Base-by-base conservation (phyloP, 2,329 filamentous ascomycete genomes). In the Ophiostoma quercus region DNA sequence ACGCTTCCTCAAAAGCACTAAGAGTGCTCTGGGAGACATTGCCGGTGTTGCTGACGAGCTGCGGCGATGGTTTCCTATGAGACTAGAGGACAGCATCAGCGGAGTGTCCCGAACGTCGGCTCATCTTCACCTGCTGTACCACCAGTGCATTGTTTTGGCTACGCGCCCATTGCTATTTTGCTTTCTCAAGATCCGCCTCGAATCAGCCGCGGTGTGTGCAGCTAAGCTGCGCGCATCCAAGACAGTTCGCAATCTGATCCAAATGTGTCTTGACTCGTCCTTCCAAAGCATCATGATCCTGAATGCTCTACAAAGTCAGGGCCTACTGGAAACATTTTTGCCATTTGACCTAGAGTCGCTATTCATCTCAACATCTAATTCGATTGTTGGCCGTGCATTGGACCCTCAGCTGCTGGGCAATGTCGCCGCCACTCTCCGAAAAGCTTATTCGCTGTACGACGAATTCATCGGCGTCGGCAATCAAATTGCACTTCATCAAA, bases 91-190 rank as follows among this genome's bases (percentile, higher is more conserved):
- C 39, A 37, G 57, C 16, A 19, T 25, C 43, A 43, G 14, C n/a
- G 66, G 66, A 1, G 66, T 67, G 34, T 67, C 66, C 22, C 37
- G 66, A 14, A 67, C 39, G 22, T 54, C 41, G 37, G 66, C 41
- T 14, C 66, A 54, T 37, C 39, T 67, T n/a, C 66, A 67, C n/a
- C 19, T 67, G 41, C 41, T 51, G 9, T 67, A 67, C 32, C 66
- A 67, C 66, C 66, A 67, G 43, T 67, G 66, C n/a, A 67, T 67
- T 2, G 25, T 67, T 7, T 43, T 67, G 22, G 66, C 66, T 3
- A 67, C 66, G 19, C 19, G 66, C 1, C 66, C 66, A 25, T n/a
- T 67, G 66, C 43, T 67, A 1, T 67, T 51, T 12, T 67, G 66
- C 25, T 67, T 39, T 22, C 25, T 67, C 43, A 67, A 67, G n/a